A percentile compares a stretch with the other conserved stretches of the same genome.
phyloP scores from a whole-genome alignment of 2,329 filamentous ascomycete species.

The Metarhizium album region DNA sequence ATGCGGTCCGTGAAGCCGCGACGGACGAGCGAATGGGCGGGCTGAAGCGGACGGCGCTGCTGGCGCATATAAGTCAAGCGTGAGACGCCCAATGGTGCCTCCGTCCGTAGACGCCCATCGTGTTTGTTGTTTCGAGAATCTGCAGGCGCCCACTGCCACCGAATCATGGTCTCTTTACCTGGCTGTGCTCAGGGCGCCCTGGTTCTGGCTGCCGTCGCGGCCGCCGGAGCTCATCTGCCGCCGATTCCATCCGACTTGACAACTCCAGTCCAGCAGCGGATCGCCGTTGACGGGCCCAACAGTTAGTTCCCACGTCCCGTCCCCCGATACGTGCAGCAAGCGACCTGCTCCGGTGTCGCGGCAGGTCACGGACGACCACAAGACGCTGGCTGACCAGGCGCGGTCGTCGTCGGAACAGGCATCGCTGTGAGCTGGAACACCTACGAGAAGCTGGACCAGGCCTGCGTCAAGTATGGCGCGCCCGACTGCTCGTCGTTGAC shows the following conservation, averaged over 20 bases:
- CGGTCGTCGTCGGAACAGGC: constrained; percentile 20
- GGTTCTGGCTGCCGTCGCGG: constrained; percentile 2
- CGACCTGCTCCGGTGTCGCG: too few species aligned
- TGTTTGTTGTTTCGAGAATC: too few species aligned
- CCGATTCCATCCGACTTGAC: constrained; percentile 36
- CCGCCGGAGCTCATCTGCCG: constrained; percentile 27
- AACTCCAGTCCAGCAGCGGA: constrained; percentile 42
- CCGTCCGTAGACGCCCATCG: too few species aligned
- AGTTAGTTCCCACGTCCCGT: constrained; percentile 22
- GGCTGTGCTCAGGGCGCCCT: not conserved
- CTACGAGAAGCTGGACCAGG: constrained; percentile 31
- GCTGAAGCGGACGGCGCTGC: too few species aligned
- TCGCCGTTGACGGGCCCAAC: constrained; percentile 38
- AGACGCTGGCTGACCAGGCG: not conserved
- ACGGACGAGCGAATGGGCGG: too few species aligned
- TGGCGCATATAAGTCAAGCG: too few species aligned
- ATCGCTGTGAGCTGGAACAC: constrained; percentile 48
- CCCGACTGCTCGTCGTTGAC: constrained; percentile 26
- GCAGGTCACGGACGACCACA: too few species aligned
- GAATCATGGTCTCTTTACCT: not conserved
- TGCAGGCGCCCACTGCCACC: not conserved
- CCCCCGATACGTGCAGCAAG: too few species aligned
- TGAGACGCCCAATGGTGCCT: too few species aligned
- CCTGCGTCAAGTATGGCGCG: constrained; percentile 42
- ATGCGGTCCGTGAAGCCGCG: too few species aligned